These are phyloP conservation scores for Citrullus amarus DNA, from an alignment of 306 rosid genomes.

Conservation along the genomic window DNA sequence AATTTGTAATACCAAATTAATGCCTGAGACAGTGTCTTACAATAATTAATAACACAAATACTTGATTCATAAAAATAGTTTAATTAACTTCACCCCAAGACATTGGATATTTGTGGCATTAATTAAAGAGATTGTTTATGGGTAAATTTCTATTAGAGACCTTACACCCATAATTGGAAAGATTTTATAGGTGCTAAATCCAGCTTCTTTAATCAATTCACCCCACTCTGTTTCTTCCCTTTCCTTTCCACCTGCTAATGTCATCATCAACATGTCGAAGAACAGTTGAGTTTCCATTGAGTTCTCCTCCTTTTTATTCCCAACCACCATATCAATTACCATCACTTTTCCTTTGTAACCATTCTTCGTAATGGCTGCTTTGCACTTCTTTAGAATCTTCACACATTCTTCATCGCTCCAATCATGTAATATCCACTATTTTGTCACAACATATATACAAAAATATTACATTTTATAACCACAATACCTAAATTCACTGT, in stretches of 20 bases:
- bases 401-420: background rate
- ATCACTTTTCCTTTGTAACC: background rate
- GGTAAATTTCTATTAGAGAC: background rate
- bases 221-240: background rate
- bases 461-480: no score
- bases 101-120: no score
- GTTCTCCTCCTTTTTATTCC: background rate
- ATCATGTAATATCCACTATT: background rate
- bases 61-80: no score
- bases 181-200: background rate
- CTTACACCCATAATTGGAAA: background rate
- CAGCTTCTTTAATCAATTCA: background rate
- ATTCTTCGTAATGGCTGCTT: background rate
- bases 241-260: background rate
- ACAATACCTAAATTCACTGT: no score
- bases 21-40: no score
- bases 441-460: background rate
- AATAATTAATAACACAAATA: no score
- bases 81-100: no score
- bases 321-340: background rate
- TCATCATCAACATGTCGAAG: background rate
- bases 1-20: no score
- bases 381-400: background rate
- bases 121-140: background rate
- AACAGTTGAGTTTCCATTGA: background rate